Base-by-base conservation (phyloP, 257 asterid species). In the Verbena officinalis region DNA sequence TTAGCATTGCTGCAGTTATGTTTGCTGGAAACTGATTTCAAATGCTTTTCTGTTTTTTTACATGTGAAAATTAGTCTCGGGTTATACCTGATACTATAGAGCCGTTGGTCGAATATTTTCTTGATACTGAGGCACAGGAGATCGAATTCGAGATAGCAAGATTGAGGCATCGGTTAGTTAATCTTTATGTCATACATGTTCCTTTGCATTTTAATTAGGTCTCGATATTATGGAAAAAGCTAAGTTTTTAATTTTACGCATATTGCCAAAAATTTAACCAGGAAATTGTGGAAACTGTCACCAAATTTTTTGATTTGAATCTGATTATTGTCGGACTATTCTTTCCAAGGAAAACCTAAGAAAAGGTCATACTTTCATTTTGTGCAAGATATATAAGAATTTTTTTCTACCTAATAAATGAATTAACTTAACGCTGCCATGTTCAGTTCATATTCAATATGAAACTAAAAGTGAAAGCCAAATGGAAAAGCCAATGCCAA, bases 61-160 rank as follows among this genome's bases (percentile, higher is more conserved):
- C 43, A n/a, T 68, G 19, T 34, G 38, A 7, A 59, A 24, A 43
- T 70, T 64, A 91, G 98, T 74, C 96, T 68, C 88, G 97, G 63
- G 85, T 67, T 66, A 71, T 84, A 58, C 98, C 98, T 19, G 89
- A 79, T 57, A 70, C 76, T 58, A 65, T 67, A 11, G 96, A 70
- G 20, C 77, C 53, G 66, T 75, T 89, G 72, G 90, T 92, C 1
- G 98, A 92, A 87, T 92, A 77, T 69, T 84, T 92, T 68, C 93
- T 92, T 14, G 97, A 92, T 70, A 92, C 97, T 11, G 98, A 92
- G 78, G 96, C 97, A 34, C 98, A 72, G 74, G 97, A 89, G 75
- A 76, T 92, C 10, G 97, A 92, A 76, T 85, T 77, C 49, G 98
- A 89, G 85, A 85, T 89, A 67, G 95, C 97, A 59, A 78, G 95